These are phyloP conservation scores for Pseudogymnoascus sp. DNA, from an alignment of 2,329 filamentous ascomycete genomes.

Conservation along the genomic window DNA sequence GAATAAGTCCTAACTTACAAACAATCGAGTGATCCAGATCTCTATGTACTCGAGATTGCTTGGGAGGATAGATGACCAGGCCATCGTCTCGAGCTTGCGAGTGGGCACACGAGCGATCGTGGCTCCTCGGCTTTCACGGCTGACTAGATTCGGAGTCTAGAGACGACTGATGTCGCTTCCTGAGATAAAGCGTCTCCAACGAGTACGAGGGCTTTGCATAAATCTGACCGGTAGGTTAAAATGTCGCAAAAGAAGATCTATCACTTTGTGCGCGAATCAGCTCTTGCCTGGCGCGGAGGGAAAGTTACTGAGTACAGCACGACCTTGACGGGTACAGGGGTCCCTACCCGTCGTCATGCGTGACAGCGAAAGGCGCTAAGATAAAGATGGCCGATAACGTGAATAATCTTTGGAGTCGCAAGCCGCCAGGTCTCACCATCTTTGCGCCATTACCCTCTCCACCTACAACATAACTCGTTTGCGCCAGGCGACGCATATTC, in stretches of 20 bases:
- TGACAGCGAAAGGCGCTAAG: conserved; percentile 5
- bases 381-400: conserved; percentile 8
- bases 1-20: conserved; percentile 40
- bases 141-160: neutral
- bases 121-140: neutral
- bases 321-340: conserved; percentile 9
- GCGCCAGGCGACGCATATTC: neutral
- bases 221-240: neutral
- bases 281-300: neutral
- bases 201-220: neutral
- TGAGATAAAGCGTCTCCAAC: neutral
- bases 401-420: conserved; percentile 5
- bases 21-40: conserved; percentile 53
- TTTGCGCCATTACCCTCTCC: neutral
- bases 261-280: neutral
- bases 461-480: conserved; percentile 1
- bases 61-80: conserved; percentile 58
- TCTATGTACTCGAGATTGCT: conserved; percentile 49
- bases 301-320: neutral
- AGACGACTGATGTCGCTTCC: neutral
- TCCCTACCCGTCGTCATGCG: conserved; percentile 6
- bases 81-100: conserved; percentile 39
- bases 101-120: neutral
- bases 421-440: conserved; percentile 1
- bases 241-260: neutral